A percentile compares a stretch with the other conserved stretches of the same genome.
Conservation (phyloP, 106 monocot genomes). For the Phalaenopsis aphrodite region DNA sequence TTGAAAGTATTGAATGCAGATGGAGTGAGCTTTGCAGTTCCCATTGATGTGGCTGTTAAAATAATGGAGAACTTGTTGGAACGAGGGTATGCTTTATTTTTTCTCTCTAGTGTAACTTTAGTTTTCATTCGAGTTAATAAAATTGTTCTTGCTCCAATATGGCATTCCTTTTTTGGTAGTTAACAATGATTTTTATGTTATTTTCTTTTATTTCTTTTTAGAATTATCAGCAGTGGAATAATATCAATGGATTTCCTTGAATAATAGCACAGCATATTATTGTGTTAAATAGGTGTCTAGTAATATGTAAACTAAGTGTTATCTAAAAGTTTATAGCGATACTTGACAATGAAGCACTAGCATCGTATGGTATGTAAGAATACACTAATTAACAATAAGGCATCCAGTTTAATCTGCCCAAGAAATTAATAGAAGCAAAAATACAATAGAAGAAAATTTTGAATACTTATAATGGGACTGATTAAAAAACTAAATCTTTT, state of each 20-base stretch:
- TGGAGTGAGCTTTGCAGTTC: slow-evolving; percentile 94
- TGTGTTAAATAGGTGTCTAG: background rate
- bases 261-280: background rate
- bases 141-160: background rate
- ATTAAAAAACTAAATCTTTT: background rate
- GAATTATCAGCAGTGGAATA: background rate
- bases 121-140: background rate
- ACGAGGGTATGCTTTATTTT: slow-evolving; percentile 48
- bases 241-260: background rate
- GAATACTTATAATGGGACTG: background rate
- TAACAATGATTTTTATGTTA: background rate
- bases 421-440: background rate
- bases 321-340: background rate
- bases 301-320: background rate
- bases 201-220: background rate
- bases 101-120: background rate
- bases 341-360: background rate
- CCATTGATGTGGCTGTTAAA: slow-evolving; percentile 71
- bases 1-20: slow-evolving; percentile 77
- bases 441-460: background rate
- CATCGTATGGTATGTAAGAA: background rate
- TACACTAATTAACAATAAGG: background rate
- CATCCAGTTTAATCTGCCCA: background rate
- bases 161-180: background rate
- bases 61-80: slow-evolving; percentile 76